Evolutionary conservation across 257 asterid genomes (phyloP).

Genomic region (Petunia axillaris): DNA sequence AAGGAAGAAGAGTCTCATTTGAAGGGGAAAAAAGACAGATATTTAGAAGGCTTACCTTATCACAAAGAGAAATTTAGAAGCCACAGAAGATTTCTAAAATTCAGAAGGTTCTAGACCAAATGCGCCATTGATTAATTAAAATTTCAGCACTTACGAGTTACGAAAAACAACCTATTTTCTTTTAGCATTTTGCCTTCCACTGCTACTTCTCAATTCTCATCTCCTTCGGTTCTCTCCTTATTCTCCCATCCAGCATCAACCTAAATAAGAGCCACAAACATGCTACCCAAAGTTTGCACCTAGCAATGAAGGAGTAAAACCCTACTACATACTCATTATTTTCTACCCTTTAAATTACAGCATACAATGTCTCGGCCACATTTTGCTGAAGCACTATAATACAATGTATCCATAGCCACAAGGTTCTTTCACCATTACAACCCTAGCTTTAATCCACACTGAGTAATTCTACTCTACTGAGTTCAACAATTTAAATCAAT

Average conservation of each 20-base stretch:
- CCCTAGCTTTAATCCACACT: neutral
- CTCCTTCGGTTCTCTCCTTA: neutral
- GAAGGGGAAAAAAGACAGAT: neutral
- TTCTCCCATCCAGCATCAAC: conserved; percentile 14
- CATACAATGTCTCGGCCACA: neutral
- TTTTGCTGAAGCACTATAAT: neutral
- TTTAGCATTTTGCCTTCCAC: neutral
- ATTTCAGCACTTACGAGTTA: neutral
- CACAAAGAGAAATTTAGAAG: neutral
- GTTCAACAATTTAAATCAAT: neutral
- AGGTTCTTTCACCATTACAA: conserved; percentile 9
- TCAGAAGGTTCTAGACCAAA: neutral
- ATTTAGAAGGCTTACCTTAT: neutral
- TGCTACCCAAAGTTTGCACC: neutral
- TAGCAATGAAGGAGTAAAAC: too few relatives aligned
- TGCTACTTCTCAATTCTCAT: conserved; percentile 15
- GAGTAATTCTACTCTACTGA: neutral
- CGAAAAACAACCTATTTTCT: neutral
- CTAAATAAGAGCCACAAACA: neutral
- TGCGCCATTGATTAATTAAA: neutral
- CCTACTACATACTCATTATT: neutral
- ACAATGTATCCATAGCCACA: neutral
- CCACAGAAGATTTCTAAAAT: neutral
- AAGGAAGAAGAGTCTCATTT: neutral
- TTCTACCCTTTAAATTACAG: neutral